Evolutionary conservation across 176 grass and related monocot species (phyloP), one percentile per base, ranked within the genome.

Genomic region (Triticum dicoccoides): DNA sequence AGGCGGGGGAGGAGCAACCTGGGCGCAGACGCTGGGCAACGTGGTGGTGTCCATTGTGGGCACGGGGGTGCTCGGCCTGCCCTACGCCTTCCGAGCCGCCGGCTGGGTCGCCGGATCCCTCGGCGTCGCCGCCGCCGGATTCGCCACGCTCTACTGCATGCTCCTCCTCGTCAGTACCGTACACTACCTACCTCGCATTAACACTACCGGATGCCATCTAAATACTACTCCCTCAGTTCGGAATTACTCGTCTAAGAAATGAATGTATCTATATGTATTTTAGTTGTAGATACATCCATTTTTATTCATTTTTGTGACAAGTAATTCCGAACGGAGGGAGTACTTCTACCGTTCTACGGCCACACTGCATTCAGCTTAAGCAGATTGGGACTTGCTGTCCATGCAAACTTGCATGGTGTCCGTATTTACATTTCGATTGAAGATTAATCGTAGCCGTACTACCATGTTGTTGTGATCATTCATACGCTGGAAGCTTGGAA

Each of bases 11-110:
- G 86, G 88, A 13, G 89, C 93, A 56, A 92, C 93, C 27, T 86
- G 56, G 41, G 85, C 73, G 51, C 95, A 98, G 89, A 98, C 95
- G 49, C 87, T 95, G 17, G 93, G 95, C 18, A 98, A 98, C 77
- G 89, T 93, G 59, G 89, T 98, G 63, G 95, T 98, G 71, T 98
- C 95, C 76, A 91, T 98, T 70, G 91, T 98, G 1, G 95, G 95
- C 33, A 98, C 95, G 1, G 95, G 95, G 7, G 91, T 98, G 79
- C 93, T 98, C 44, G 93, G 95, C 21, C 92, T 98, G 61, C 95
- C 95, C 29, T 98, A 95, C 83, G 91, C 95, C 65, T 95, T 98
- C 80, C 85, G 93, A 67, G 51, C 90, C 58, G 91, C 95, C 1
- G 95, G 95, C 9, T 98, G 95, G 95, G 8, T 93, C 65, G 87